Base-by-base conservation (phyloP, 192 early-diverging fungal genomes). In the Glomus cerebriforme region DNA sequence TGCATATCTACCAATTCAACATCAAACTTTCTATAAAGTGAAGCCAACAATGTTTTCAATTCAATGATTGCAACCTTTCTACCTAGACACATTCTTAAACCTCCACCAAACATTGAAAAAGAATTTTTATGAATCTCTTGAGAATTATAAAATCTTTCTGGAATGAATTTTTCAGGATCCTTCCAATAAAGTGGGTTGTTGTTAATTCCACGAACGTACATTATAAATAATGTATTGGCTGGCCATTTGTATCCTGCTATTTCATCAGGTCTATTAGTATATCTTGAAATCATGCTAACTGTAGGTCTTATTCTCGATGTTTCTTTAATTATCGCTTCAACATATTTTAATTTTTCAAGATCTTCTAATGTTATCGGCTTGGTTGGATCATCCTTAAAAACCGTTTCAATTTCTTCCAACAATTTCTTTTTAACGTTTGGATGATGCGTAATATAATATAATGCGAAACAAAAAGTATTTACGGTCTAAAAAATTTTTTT, bases 71-170 rank as follows among this genome's bases (percentile, higher is more conserved):
- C 64, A 32, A 66, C 12, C 7, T 66, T 66, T 66, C 64, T 66
- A 32, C 64, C 64, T 32, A 66, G 26, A 66, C 64, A 66, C 24
- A 66, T 66, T 66, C 64, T 66, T n/a, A 27, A 19, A 66, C 64
- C 64, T 32, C 64, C 64, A 9, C 64, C 64, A 66, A 66, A 66
- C 64, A 66, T 66, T 32, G 64, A 66, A 66, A 66, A 66, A 19
- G 64, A 32, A 66, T 66, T 66, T 54, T 54, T 54, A 54, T 0
- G 47, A 54, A 19, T 54, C 17, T 19, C 15, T 54, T 54, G 15
- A 19, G 47, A 15, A 54, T 54, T 15, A 19, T 19, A 54, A 54
- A 54, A 54, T 34, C 64, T 66, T 32, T 66, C 64, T 34, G 64
- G 64, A 22, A 19, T 12, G n/a, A 66, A 66, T 34, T 26, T 66